Evolutionary conservation across 2,329 filamentous ascomycete genomes (phyloP).

Genomic region (Fusarium globosum): DNA sequence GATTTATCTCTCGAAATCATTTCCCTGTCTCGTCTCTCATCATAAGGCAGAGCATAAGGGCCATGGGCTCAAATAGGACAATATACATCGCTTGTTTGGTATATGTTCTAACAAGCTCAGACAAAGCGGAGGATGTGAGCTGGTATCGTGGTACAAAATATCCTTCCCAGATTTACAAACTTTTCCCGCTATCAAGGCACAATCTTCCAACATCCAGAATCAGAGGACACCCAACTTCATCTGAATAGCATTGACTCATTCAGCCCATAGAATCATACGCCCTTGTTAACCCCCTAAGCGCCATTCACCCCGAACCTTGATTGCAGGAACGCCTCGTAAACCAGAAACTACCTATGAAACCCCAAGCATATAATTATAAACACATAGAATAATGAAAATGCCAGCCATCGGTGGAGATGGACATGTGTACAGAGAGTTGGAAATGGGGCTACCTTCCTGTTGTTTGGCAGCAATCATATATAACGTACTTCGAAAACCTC

Average conservation of each 20-base stretch:
- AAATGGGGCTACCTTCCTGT: slow-evolving; percentile 5
- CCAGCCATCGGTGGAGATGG: not conserved
- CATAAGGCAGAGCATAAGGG: not conserved
- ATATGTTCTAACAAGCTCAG: slow-evolving; percentile 21
- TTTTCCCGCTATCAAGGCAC: slow-evolving; percentile 23
- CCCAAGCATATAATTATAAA: slow-evolving; percentile 20
- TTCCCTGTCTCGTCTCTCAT: not conserved
- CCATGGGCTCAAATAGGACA: not conserved
- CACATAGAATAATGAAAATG: slow-evolving; percentile 9
- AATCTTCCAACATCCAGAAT: not conserved
- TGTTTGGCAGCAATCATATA: slow-evolving; percentile 18
- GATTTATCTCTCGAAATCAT: not conserved
- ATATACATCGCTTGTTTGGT: slow-evolving; percentile 17
- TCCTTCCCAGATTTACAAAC: slow-evolving; percentile 13
- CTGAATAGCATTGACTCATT: slow-evolving; percentile 1
- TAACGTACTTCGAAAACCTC: slow-evolving; percentile 10
- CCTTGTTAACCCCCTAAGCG: not conserved
- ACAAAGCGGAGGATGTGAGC: slow-evolving; percentile 28
- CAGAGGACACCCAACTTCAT: not conserved
- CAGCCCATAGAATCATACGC: slow-evolving; percentile 7
- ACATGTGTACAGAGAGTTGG: slow-evolving; percentile 6
- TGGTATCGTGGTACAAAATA: slow-evolving; percentile 33
- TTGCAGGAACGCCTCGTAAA: slow-evolving; percentile 31
- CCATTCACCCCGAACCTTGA: slow-evolving; percentile 3
- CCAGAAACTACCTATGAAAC: slow-evolving; percentile 14